Evolutionary conservation across 2,329 filamentous ascomycete species (phyloP).

Genomic region (Fusarium sp.): DNA sequence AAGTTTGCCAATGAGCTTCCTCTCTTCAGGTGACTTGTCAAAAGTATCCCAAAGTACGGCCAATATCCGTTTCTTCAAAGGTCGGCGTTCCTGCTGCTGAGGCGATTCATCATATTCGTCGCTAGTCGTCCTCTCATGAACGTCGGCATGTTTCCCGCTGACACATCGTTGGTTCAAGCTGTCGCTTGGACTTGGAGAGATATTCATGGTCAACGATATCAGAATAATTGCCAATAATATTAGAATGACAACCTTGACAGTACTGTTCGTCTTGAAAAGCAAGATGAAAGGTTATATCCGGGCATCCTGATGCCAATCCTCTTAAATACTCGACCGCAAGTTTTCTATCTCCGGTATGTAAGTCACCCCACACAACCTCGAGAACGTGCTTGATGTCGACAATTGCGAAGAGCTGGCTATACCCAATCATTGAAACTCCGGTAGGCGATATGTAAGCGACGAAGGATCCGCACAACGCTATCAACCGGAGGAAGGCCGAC

Average conservation of each 20-base stretch:
- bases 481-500: background rate
- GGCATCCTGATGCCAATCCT: background rate
- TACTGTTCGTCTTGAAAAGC: background rate
- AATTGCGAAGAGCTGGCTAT: background rate
- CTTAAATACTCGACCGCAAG: background rate
- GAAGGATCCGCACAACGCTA: background rate
- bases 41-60: conserved; percentile 48
- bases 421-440: conserved; percentile 2
- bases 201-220: conserved; percentile 2
- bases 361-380: background rate
- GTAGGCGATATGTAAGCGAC: background rate
- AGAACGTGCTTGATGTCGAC: conserved; percentile 8
- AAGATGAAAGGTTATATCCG: background rate
- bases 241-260: background rate
- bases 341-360: background rate
- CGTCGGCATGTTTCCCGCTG: background rate
- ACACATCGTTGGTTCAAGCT: background rate
- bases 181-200: background rate
- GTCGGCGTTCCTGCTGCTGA: background rate
- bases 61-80: conserved; percentile 34
- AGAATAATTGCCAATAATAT: background rate
- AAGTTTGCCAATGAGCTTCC: conserved; percentile 48
- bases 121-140: background rate
- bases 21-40: conserved; percentile 49
- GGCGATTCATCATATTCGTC: background rate